Evolutionary conservation across 2,329 filamentous ascomycete species (phyloP), one percentile per base, ranked within the genome.

Genomic region (Lachnellula arida): DNA sequence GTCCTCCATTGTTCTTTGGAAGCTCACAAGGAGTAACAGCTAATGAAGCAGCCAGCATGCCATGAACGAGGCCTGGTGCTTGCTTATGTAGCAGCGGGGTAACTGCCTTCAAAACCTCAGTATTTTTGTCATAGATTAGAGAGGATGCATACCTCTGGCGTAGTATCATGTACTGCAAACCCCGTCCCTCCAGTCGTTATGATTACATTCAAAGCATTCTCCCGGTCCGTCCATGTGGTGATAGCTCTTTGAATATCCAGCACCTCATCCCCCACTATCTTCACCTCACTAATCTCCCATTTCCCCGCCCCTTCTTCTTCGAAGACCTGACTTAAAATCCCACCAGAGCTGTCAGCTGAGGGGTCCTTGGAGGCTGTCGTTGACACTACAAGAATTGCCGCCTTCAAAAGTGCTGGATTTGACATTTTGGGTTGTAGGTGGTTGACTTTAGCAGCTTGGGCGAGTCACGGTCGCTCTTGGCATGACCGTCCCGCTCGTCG

Each of bases 101-200:
- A n/a, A 97, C 81, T 50, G 91, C 92, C 87, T 93, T 60, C 25
- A 53, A 55, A 25, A 19, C 5, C 32, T 60, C 9, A 62, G 58
- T 25, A 17, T 35, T 49, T 34, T 28, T 19, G 12, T 9, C 14
- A 28, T 22, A 9, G 23, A 5, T 39, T 2, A 49, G 48, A 25
- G 17, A 11, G 44, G 40, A 51, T 46, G 70, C 74, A 61, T 71
- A 92, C 90, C 80, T 97, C 94, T 2, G 94, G 94, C 0, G 94
- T 99, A 43, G 81, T 78, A 75, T 99, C 94, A 54, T 87, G 82
- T 11, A 85, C 78, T 7, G 94, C 88, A 72, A 99, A 99, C 0
- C 94, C 94, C 1, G 94, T 99, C 2, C 94, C 94, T 22, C 94
- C 94, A 6, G 91, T 96, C 0, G 91, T 93, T 47, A 97, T 72